A percentile compares a stretch with the other conserved stretches of the same genome.
Evolutionary conservation across 2,329 filamentous ascomycete species (phyloP).

Genomic region (Ceratocystis papillata): DNA sequence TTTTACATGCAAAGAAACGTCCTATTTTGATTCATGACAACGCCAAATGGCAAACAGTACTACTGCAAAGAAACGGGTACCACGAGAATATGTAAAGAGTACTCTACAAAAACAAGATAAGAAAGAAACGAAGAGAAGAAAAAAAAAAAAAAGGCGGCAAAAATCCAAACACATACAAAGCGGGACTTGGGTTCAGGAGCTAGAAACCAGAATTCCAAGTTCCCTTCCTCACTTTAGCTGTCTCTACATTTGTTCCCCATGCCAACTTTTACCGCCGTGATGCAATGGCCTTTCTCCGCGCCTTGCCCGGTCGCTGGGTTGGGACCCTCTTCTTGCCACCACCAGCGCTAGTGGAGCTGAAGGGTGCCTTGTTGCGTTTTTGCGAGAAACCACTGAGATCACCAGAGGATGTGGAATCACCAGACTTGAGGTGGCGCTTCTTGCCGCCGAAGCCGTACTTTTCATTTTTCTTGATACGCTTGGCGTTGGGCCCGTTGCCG

Average conservation of each 20-base stretch:
- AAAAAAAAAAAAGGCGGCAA: background rate
- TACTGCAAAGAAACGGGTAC: conserved; percentile 3
- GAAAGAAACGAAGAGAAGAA: background rate
- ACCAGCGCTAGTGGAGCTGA: conserved; percentile 22
- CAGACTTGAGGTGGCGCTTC: conserved; percentile 84
- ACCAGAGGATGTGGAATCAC: conserved; percentile 69
- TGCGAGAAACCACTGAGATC: conserved; percentile 72
- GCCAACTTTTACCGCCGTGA: conserved; percentile 16
- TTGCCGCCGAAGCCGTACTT: conserved; percentile 96
- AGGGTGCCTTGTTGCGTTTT: conserved; percentile 41
- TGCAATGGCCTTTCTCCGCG: conserved; percentile 25
- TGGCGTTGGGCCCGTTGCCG: conserved; percentile 43
- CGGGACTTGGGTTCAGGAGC: background rate
- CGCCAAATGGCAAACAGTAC: conserved; percentile 6
- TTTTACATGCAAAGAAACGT: conserved; percentile 1
- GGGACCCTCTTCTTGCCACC: conserved; percentile 19
- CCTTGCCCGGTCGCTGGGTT: conserved; percentile 25
- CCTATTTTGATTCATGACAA: conserved; percentile 8
- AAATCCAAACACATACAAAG: background rate
- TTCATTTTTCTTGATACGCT: conserved; percentile 86
- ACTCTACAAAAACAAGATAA: conserved; percentile 7
- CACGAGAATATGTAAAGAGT: conserved; percentile 11
- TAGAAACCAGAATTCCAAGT: background rate
- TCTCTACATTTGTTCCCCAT: background rate
- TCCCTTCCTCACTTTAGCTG: background rate